Conservation (phyloP, 768 basidiomycete genomes). For the Pleurotus tuoliensis region DNA sequence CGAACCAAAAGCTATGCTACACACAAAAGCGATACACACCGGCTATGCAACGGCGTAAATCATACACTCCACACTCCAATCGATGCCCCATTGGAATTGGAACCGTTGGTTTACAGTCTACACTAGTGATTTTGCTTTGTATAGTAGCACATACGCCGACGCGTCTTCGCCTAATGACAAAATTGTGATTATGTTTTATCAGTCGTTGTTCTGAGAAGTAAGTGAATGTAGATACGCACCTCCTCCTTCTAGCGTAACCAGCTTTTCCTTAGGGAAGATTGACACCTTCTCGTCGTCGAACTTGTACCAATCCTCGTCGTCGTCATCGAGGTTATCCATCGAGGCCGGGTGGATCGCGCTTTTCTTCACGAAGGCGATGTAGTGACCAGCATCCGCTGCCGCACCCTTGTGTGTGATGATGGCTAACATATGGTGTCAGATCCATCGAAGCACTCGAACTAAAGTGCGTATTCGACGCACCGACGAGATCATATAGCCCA, state of each 20-base stretch:
- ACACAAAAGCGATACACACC: too few relatives aligned
- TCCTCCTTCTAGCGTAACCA: slow-evolving; percentile 84
- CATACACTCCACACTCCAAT: too few relatives aligned
- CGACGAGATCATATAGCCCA: slow-evolving; percentile 88
- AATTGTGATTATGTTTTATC: too few relatives aligned
- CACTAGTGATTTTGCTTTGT: slow-evolving; percentile 53
- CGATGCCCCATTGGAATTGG: too few relatives aligned
- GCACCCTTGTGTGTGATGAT: slow-evolving; percentile 98
- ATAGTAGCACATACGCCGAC: slow-evolving; percentile 85
- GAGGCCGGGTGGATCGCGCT: slow-evolving; percentile 49
- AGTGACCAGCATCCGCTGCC: slow-evolving; percentile 92
- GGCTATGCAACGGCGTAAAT: too few relatives aligned
- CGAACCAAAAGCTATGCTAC: too few relatives aligned
- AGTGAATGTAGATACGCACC: slow-evolving; percentile 29
- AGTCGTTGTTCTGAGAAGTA: too few relatives aligned
- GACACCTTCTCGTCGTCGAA: slow-evolving; percentile 97
- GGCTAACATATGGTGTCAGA: slow-evolving; percentile 36
- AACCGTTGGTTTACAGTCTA: neutral
- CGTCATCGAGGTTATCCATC: slow-evolving; percentile 50
- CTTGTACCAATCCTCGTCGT: slow-evolving; percentile 91
- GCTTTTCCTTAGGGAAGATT: slow-evolving; percentile 78
- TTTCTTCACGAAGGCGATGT: slow-evolving; percentile 89
- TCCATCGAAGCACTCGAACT: neutral
- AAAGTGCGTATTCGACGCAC: slow-evolving; percentile 38
- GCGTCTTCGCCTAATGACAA: slow-evolving; percentile 65